Percentiles rank a stretch among this genome's conserved stretches.
phyloP scores from a whole-genome alignment of 108 stramenopile genomes.

The Mayamaea pseudoterrestris region DNA sequence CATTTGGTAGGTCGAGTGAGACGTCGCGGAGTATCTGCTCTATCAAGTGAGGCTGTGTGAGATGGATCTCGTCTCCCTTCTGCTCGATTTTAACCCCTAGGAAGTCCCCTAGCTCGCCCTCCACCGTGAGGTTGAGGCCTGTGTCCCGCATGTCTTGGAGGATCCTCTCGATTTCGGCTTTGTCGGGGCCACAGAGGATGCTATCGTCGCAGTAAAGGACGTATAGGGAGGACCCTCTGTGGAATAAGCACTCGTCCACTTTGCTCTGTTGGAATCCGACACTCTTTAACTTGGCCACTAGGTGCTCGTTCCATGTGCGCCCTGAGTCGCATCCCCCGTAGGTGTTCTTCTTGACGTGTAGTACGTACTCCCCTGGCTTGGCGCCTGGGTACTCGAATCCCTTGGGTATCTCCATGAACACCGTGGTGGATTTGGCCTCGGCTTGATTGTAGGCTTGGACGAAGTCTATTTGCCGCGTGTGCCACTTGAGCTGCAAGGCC shows the following conservation, averaged over 20 bases:
- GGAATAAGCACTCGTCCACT: conserved; percentile 39
- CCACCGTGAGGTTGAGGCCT: conserved; percentile 16
- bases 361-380: conserved; percentile 16
- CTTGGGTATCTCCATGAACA: conserved; percentile 33
- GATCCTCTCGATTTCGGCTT: conserved; percentile 11
- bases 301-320: conserved; percentile 23
- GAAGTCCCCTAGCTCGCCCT: conserved; percentile 35
- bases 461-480: conserved; percentile 31
- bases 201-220: conserved; percentile 34
- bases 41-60: conserved; percentile 20
- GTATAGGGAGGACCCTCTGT: conserved; percentile 21
- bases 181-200: conserved; percentile 22
- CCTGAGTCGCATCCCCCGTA: conserved; percentile 30
- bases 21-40: conserved; percentile 11
- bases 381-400: conserved; percentile 17
- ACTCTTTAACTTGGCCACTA: conserved; percentile 7
- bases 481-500: conserved; percentile 11
- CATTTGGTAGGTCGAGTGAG: conserved; percentile 4
- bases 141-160: conserved; percentile 14
- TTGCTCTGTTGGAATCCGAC: conserved; percentile 24
- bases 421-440: conserved; percentile 10
- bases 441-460: conserved; percentile 36
- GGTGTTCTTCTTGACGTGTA: conserved; percentile 20
- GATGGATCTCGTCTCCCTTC: conserved; percentile 7
- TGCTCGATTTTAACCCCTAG: conserved; percentile 23